Conservation (phyloP, 441 rosid genomes). For the Arabidopsis hybrid region DNA sequence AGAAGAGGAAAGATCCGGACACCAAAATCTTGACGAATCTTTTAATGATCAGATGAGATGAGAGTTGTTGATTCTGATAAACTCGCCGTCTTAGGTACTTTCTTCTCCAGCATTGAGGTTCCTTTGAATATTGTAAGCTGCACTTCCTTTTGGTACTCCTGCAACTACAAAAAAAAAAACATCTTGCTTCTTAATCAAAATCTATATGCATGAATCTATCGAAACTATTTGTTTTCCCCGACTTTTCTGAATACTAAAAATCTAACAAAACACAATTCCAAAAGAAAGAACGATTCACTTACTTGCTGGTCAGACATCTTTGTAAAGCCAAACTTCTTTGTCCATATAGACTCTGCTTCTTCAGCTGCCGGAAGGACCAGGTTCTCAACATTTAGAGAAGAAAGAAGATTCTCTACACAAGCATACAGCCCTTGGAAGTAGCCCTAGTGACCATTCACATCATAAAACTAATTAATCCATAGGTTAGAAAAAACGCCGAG, state of each 20-base stretch:
- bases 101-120: slow-evolving; percentile 87
- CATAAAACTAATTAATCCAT: background rate
- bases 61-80: slow-evolving; percentile 37
- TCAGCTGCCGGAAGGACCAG: slow-evolving; percentile 97
- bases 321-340: slow-evolving; percentile 83
- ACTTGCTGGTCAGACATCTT: slow-evolving; percentile 78
- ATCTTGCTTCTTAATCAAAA: background rate
- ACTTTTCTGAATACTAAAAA: background rate
- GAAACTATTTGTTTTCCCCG: background rate
- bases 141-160: slow-evolving; percentile 64
- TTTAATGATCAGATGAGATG: slow-evolving; percentile 5
- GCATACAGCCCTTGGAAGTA: slow-evolving; percentile 89
- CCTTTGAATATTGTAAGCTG: slow-evolving; percentile 90
- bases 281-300: background rate
- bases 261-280: slow-evolving; percentile 4
- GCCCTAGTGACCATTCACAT: slow-evolving; percentile 59
- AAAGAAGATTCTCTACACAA: slow-evolving; percentile 80
- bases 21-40: slow-evolving; percentile 36
- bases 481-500: background rate
- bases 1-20: slow-evolving; percentile 33
- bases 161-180: slow-evolving; percentile 55
- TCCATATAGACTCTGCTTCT: slow-evolving; percentile 97
- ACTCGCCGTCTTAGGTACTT: slow-evolving; percentile 48
- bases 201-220: slow-evolving; percentile 5
- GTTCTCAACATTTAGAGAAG: slow-evolving; percentile 75